phyloP scores from a whole-genome alignment of 176 grass and related monocot species.

The Phoenix roebelenii region DNA sequence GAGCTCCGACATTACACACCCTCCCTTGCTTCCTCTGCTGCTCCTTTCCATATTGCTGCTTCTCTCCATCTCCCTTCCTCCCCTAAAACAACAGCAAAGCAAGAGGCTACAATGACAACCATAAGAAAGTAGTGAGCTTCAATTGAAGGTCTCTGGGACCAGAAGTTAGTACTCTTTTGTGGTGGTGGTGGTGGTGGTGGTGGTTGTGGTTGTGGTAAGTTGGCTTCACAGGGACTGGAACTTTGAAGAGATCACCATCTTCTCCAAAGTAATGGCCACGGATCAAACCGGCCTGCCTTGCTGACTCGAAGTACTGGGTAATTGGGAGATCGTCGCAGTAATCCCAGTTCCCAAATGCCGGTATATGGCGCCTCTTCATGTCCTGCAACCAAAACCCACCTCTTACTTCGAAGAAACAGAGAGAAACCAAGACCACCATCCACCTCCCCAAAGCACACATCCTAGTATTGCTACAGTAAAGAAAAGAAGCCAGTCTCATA shows the following conservation, averaged over 20 bases:
- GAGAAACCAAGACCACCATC: too few relatives aligned
- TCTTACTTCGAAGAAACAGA: too few relatives aligned
- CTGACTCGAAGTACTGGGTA: slow-evolving; percentile 70
- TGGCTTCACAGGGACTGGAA: slow-evolving; percentile 31
- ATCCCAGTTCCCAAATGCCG: slow-evolving; percentile 61
- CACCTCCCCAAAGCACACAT: too few relatives aligned
- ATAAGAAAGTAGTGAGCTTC: too few relatives aligned
- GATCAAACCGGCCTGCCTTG: slow-evolving; percentile 51
- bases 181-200: background rate
- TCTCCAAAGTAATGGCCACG: slow-evolving; percentile 27
- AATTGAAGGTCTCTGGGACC: too few relatives aligned
- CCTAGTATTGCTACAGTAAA: too few relatives aligned
- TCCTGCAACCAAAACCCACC: slow-evolving; percentile 12
- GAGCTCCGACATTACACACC: background rate
- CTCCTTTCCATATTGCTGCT: slow-evolving; percentile 18
- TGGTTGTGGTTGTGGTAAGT: background rate
- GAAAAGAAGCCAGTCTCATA: too few relatives aligned
- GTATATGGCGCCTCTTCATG: slow-evolving; percentile 44
- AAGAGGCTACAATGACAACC: too few relatives aligned
- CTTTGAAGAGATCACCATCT: slow-evolving; percentile 18
- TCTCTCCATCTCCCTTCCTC: slow-evolving; percentile 26
- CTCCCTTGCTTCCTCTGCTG: slow-evolving; percentile 8
- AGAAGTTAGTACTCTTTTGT: slow-evolving; percentile 17
- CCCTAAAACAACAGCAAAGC: slow-evolving; percentile 25
- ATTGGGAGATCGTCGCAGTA: slow-evolving; percentile 56